phyloP scores from a whole-genome alignment of 1,284 basidiomycete species.

The Mycena sp. region DNA sequence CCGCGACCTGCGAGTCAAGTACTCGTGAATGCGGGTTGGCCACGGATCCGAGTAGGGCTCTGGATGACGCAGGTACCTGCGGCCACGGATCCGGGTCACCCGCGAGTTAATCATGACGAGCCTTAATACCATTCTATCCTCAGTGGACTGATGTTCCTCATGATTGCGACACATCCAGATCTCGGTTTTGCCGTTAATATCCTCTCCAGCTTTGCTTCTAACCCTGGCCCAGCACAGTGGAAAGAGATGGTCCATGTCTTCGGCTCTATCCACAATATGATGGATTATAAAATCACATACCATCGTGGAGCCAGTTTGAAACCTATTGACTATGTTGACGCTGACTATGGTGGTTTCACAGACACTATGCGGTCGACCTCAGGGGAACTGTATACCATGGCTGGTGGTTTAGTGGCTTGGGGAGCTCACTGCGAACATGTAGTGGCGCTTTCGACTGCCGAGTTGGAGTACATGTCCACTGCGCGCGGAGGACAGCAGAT shows the following conservation, averaged over 20 bases:
- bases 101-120: too few relatives aligned
- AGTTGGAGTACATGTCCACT: too few relatives aligned
- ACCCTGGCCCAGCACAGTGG: conserved; percentile 43
- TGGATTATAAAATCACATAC: conserved; percentile 40
- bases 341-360: conserved; percentile 45
- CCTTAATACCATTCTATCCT: conserved; percentile 31
- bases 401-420: conserved; percentile 43
- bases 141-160: conserved; percentile 43
- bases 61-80: too few relatives aligned
- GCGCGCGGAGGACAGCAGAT: too few relatives aligned
- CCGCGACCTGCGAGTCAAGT: too few relatives aligned
- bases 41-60: too few relatives aligned
- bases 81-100: too few relatives aligned
- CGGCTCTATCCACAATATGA: conserved; percentile 42
- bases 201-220: conserved; percentile 36
- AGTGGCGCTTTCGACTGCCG: conserved; percentile 46
- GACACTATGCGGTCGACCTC: conserved; percentile 40
- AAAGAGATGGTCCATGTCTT: conserved; percentile 41
- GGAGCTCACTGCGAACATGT: conserved; percentile 40
- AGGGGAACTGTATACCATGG: conserved; percentile 43
- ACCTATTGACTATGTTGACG: conserved; percentile 47
- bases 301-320: conserved; percentile 24
- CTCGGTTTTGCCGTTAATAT: conserved; percentile 39
- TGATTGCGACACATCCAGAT: conserved; percentile 41
- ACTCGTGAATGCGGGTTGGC: too few relatives aligned